Percentiles rank a stretch among this genome's conserved stretches.
These are phyloP conservation scores for Hypomyces perniciosus DNA, from an alignment of 2,329 filamentous ascomycete genomes.

Conservation along the genomic window DNA sequence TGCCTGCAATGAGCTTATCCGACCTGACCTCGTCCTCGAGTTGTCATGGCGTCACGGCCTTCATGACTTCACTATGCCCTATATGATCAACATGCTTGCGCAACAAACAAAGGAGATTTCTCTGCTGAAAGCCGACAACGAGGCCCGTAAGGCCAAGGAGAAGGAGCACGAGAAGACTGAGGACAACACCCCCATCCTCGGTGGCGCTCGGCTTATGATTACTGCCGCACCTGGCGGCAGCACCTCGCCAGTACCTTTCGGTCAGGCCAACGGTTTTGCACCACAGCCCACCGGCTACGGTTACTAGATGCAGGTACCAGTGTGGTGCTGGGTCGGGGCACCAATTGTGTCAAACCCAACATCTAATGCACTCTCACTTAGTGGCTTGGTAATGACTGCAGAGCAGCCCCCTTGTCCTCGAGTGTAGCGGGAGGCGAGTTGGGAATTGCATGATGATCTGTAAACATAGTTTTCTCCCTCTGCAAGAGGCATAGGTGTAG, in stretches of 20 bases:
- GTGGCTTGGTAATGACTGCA: conserved; percentile 1
- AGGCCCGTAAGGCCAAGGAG: conserved; percentile 79
- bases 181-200: conserved; percentile 88
- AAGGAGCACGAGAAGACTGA: conserved; percentile 73
- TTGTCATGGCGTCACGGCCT: conserved; percentile 95
- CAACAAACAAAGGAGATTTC: conserved; percentile 87
- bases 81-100: conserved; percentile 97
- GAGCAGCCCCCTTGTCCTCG: background rate
- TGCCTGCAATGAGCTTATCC: conserved; percentile 94
- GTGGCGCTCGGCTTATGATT: conserved; percentile 84
- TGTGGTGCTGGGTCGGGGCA: conserved; percentile 19
- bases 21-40: conserved; percentile 87
- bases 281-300: conserved; percentile 81
- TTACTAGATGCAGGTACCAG: conserved; percentile 40
- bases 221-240: conserved; percentile 71
- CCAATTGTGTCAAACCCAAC: background rate
- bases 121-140: conserved; percentile 87
- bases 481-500: conserved; percentile 5
- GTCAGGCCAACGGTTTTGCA: conserved; percentile 80
- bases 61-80: conserved; percentile 97
- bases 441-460: conserved; percentile 1
- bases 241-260: conserved; percentile 60
- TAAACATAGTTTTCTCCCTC: conserved; percentile 5
- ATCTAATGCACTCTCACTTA: conserved; percentile 6
- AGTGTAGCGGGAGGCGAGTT: background rate